phyloP scores from a whole-genome alignment of 2,329 filamentous ascomycete genomes.

The Coleophoma crateriformis region DNA sequence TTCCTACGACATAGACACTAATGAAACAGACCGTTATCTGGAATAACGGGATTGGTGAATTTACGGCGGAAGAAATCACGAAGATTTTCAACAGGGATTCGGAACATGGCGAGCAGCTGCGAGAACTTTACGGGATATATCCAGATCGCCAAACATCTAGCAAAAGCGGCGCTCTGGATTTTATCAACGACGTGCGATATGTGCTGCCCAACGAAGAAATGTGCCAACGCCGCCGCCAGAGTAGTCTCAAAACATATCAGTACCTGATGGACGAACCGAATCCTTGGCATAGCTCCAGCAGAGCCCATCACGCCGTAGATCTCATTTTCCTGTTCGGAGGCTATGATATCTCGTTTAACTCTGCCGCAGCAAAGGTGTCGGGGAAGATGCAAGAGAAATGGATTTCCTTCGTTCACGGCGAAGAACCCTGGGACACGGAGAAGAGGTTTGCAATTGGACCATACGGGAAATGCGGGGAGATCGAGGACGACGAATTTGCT shows the following conservation, averaged over 20 bases:
- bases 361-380: constrained; percentile 26
- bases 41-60: constrained; percentile 34
- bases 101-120: constrained; percentile 27
- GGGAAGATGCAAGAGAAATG: constrained; percentile 33
- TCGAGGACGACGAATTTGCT: constrained; percentile 27
- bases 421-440: constrained; percentile 29
- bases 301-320: constrained; percentile 42
- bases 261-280: constrained; percentile 40
- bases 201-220: constrained; percentile 20
- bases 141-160: constrained; percentile 31
- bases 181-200: constrained; percentile 29
- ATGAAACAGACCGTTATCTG: constrained; percentile 34
- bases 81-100: constrained; percentile 25
- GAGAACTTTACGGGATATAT: constrained; percentile 34
- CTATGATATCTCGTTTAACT: constrained; percentile 30
- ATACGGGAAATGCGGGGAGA: constrained; percentile 27
- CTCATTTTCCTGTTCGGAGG: constrained; percentile 37
- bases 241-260: constrained; percentile 24
- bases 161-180: constrained; percentile 33
- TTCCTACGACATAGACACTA: not conserved
- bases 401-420: constrained; percentile 31
- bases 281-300: constrained; percentile 39
- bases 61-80: constrained; percentile 27
- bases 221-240: constrained; percentile 6
- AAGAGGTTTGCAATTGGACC: constrained; percentile 34